Evolutionary conservation across 768 basidiomycete species (phyloP), one percentile per base, ranked within the genome.

Genomic region (Lentinus brumalis): DNA sequence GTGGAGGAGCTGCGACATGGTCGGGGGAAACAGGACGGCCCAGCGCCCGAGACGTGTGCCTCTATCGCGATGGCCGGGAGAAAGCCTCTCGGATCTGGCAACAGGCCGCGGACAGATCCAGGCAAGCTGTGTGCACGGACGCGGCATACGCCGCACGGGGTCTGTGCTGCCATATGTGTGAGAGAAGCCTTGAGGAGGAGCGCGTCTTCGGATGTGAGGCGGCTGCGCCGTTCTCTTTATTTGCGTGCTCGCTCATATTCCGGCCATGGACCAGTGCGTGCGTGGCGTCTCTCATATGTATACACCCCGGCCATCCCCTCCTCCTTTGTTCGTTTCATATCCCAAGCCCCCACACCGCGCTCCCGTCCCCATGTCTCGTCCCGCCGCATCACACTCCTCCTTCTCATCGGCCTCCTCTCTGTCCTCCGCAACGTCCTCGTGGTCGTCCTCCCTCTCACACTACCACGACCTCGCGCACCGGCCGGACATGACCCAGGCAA

Each of bases 181-280:
- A 30, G 9, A 21, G 53, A 45, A 49, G 50, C 49, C 53, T 35
- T 44, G 16, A 14, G 53, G 41, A n/a, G 30, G 42, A 57, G 61
- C 52, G 57, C 63, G 59, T 60, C 57, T 63, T 57, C 56, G 58
- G 50, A 31, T 41, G 58, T 38, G 45, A 56, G 58, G 58, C 63
- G 59, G 52, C 63, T 57, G 63, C 51, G 59, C 63, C 63, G 59
- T 64, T 53, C 63, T 64, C 59, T 60, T 39, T 59, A 31, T 56
- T 39, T 51, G 53, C 57, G 29, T 30, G 29, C 12, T 30, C 26
- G 47, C 53, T 54, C 56, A 56, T 63, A 56, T 57, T 50, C 56
- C 52, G 53, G 46, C 40, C 53, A 59, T 42, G 53, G 42, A 29
- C 45, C 56, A 47, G 56, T 60, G 56, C 47, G 62, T 49, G 57